Evolutionary conservation across 306 rosid species (phyloP).

Genomic region (Cucurbita pepo): DNA sequence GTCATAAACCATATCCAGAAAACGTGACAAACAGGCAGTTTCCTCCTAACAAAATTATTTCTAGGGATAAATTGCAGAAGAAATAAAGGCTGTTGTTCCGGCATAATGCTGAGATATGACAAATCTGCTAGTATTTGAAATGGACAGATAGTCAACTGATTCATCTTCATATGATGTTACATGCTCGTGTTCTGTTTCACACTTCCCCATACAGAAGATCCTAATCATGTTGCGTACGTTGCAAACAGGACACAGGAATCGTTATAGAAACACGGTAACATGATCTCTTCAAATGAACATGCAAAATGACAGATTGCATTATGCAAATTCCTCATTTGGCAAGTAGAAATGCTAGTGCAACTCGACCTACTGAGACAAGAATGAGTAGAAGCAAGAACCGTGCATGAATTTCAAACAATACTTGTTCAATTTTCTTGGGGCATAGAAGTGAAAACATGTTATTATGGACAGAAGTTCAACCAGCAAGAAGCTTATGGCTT

Average conservation of each 20-base stretch:
- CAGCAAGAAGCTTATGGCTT: background rate
- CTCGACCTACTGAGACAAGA: background rate
- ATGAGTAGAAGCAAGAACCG: background rate
- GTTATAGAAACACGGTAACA: background rate
- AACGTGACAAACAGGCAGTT: background rate
- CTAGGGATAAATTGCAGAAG: background rate
- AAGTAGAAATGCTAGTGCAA: background rate
- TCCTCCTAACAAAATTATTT: background rate
- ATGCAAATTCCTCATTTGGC: background rate
- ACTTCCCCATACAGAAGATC: background rate
- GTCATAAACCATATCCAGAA: background rate
- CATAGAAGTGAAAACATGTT: background rate
- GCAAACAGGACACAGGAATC: background rate
- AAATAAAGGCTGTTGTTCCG: background rate
- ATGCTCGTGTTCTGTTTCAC: background rate
- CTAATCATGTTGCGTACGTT: background rate
- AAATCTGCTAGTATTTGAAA: background rate
- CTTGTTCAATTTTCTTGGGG: background rate
- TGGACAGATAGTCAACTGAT: background rate
- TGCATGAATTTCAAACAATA: background rate
- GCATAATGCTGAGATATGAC: background rate
- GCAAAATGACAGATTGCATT: background rate
- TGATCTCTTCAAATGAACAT: background rate
- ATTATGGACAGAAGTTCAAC: background rate
- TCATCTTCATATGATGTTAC: background rate